Evolutionary conservation across 2,329 filamentous ascomycete species (phyloP).

Genomic region (Rutstroemia sp.): DNA sequence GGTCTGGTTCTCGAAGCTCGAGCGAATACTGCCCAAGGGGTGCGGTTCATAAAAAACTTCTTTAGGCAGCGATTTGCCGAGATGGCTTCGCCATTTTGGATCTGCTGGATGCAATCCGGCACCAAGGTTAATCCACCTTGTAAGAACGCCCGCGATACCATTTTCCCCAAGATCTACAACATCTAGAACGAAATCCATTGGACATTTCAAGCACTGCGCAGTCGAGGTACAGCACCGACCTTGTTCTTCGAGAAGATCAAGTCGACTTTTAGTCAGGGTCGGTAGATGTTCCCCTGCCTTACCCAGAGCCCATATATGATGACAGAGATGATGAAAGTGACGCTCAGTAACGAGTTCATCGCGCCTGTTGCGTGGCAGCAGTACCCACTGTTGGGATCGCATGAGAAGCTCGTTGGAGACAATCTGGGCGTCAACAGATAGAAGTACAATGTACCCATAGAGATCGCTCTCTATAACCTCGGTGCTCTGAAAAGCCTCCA

Average conservation of each 20-base stretch:
- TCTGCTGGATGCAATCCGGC: conserved; percentile 9
- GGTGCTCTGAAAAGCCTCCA: not conserved
- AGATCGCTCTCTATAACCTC: not conserved
- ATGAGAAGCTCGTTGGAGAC: conserved; percentile 4
- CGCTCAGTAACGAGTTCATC: conserved; percentile 6
- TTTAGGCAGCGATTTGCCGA: not conserved
- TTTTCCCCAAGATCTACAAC: conserved; percentile 12
- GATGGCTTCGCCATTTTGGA: conserved; percentile 10
- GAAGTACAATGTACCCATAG: not conserved
- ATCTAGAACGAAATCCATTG: conserved; percentile 14
- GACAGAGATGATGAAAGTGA: conserved; percentile 1
- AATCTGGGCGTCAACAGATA: conserved; percentile 4
- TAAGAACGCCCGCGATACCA: conserved; percentile 9
- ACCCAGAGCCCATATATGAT: conserved; percentile 6
- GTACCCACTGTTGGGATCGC: conserved; percentile 17
- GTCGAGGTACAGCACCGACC: conserved; percentile 8
- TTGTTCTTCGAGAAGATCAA: conserved; percentile 8
- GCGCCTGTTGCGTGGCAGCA: conserved; percentile 10
- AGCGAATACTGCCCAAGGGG: conserved; percentile 1
- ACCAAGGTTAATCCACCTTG: conserved; percentile 12
- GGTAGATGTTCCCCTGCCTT: not conserved
- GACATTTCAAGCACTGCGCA: conserved; percentile 10
- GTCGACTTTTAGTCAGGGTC: conserved; percentile 5
- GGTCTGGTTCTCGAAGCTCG: conserved; percentile 5
- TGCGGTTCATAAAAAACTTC: not conserved